These are phyloP conservation scores for Maudiozyma humilis DNA, from an alignment of 1,139 yeast species.

Conservation along the genomic window DNA sequence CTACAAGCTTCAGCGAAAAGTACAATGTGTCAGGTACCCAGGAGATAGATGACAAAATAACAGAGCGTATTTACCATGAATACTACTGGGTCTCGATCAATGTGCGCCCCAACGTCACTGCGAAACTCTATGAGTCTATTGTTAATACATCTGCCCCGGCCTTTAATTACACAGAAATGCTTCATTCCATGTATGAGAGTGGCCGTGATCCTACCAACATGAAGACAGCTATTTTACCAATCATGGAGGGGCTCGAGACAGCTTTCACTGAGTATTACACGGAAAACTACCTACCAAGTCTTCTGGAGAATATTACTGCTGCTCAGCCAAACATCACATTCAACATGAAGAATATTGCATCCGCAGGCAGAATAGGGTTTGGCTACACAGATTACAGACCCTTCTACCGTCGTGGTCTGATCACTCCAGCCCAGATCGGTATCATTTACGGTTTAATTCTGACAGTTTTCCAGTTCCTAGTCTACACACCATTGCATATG, in stretches of 20 bases:
- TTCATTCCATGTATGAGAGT: constrained; percentile 40
- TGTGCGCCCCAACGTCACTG: constrained; percentile 41
- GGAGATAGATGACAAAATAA: constrained; percentile 33
- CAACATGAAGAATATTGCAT: constrained; percentile 13
- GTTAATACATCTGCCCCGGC: constrained; percentile 22
- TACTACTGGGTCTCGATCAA: constrained; percentile 49
- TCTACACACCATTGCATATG: constrained; percentile 48
- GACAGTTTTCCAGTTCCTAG: constrained; percentile 52
- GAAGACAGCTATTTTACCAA: constrained; percentile 36
- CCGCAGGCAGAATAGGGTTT: constrained; percentile 28
- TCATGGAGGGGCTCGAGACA: constrained; percentile 32
- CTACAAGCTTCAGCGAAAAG: constrained; percentile 7
- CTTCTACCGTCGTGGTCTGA: constrained; percentile 40
- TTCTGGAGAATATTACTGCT: constrained; percentile 15
- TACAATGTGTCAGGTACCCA: constrained; percentile 18
- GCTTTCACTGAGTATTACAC: constrained; percentile 30
- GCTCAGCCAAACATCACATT: constrained; percentile 8
- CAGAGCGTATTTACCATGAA: constrained; percentile 39
- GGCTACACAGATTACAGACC: constrained; percentile 43
- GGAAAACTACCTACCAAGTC: constrained; percentile 21
- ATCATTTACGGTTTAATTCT: constrained; percentile 64
- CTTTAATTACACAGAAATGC: constrained; percentile 22
- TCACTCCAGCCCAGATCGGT: constrained; percentile 68
- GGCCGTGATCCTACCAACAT: constrained; percentile 47
- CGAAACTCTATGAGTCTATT: constrained; percentile 34